Percentiles rank a stretch among this genome's conserved stretches.
Evolutionary conservation across 148 eudicot species (phyloP).

Genomic region (Diospyros kaki): DNA sequence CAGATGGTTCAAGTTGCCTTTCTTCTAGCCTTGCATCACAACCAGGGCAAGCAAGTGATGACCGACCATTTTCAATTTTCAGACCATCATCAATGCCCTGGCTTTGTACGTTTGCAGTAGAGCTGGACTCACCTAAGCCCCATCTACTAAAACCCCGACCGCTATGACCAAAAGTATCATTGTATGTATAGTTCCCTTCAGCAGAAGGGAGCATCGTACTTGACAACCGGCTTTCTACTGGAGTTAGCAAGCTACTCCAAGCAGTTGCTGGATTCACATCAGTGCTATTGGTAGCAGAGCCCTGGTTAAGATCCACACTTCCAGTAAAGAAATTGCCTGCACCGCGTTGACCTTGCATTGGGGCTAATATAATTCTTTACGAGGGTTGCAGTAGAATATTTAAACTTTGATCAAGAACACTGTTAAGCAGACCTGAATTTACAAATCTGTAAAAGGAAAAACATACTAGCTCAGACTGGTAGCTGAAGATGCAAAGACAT

Average conservation of each 20-base stretch:
- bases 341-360: conserved; percentile 37
- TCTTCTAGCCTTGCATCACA: conserved; percentile 19
- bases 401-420: neutral
- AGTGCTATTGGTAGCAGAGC: conserved; percentile 28
- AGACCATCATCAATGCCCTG: conserved; percentile 17
- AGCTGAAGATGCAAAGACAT: neutral
- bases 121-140: conserved; percentile 50
- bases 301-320: conserved; percentile 41
- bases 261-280: conserved; percentile 25
- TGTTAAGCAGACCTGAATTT: neutral
- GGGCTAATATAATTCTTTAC: conserved; percentile 8
- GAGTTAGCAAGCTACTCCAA: conserved; percentile 26
- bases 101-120: conserved; percentile 24
- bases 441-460: conserved; percentile 1
- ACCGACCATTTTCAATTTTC: conserved; percentile 19
- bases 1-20: conserved; percentile 20
- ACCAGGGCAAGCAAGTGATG: conserved; percentile 13
- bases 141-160: conserved; percentile 25
- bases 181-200: conserved; percentile 16
- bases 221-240: conserved; percentile 27
- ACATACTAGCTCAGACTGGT: neutral
- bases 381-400: conserved; percentile 5
- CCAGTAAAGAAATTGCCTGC: conserved; percentile 31
- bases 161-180: conserved; percentile 10
- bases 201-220: conserved; percentile 19